Conservation (phyloP, 2,329 filamentous ascomycete genomes). For the Diaporthe citri region DNA sequence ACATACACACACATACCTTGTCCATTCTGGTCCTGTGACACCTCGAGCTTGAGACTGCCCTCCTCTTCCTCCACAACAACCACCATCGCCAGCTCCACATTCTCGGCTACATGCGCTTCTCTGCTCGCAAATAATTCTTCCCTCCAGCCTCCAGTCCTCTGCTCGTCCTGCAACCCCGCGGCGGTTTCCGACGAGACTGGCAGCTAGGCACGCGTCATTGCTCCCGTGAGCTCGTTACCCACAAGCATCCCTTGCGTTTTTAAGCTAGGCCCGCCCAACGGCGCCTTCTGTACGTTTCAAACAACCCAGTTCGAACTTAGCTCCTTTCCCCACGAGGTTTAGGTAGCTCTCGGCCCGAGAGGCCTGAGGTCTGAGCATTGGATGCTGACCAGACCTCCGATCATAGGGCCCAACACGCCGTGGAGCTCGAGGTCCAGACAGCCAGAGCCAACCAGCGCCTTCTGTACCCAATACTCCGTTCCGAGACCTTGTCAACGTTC, state of each 20-base stretch:
- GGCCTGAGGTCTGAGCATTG: slow-evolving; percentile 26
- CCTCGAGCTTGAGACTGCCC: slow-evolving; percentile 33
- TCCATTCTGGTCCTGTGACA: slow-evolving; percentile 35
- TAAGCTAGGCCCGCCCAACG: slow-evolving; percentile 33
- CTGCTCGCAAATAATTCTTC: not conserved
- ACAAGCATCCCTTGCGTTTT: slow-evolving; percentile 16
- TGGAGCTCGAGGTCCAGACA: slow-evolving; percentile 20
- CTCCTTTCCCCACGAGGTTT: slow-evolving; percentile 21
- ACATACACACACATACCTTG: slow-evolving; percentile 20
- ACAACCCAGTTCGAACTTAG: slow-evolving; percentile 30
- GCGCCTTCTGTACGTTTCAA: slow-evolving; percentile 39
- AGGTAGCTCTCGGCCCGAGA: slow-evolving; percentile 4
- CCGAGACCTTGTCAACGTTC: slow-evolving; percentile 16
- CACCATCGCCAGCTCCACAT: slow-evolving; percentile 1
- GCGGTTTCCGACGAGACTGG: not conserved
- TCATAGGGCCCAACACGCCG: slow-evolving; percentile 7
- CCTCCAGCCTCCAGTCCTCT: not conserved
- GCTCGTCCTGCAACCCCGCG: not conserved
- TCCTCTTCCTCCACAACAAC: slow-evolving; percentile 8
- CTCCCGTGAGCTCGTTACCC: slow-evolving; percentile 28
- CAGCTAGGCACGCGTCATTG: slow-evolving; percentile 19
- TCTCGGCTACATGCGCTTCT: slow-evolving; percentile 21
- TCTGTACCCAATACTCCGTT: not conserved
- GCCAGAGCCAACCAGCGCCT: slow-evolving; percentile 9
- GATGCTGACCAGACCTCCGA: slow-evolving; percentile 31